phyloP scores from a whole-genome alignment of 192 early-diverging fungal genomes.

The Umbelopsis vinacea region DNA sequence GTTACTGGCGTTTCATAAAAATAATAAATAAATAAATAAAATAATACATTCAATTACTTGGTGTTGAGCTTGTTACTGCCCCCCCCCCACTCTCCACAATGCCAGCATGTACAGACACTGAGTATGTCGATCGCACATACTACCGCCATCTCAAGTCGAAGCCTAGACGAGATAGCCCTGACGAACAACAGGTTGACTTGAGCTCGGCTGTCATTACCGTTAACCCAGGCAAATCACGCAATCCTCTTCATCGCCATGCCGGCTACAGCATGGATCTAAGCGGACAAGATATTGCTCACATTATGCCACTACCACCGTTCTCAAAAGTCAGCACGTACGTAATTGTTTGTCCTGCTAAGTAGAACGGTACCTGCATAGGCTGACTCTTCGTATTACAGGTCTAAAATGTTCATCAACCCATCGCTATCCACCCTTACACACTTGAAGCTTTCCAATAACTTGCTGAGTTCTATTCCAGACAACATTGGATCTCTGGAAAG shows the following conservation, averaged over 20 bases:
- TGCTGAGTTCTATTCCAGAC: conserved; percentile 61
- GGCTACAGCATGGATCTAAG: not conserved
- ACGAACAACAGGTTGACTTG: not conserved
- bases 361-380: not conserved
- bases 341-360: not conserved
- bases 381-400: not conserved
- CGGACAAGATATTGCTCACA: not conserved
- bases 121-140: not conserved
- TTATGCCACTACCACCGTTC: not conserved
- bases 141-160: not conserved
- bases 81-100: not conserved
- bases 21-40: conserved; percentile 1
- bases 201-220: not conserved
- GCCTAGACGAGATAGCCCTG: not conserved
- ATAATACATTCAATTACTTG: not conserved
- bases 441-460: conserved; percentile 66
- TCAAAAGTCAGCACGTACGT: not conserved
- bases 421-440: not conserved
- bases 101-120: not conserved
- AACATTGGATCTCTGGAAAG: conserved; percentile 66
- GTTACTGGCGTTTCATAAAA: conserved; percentile 10
- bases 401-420: not conserved
- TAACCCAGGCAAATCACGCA: not conserved
- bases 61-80: not conserved
- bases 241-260: not conserved